Evolutionary conservation across 805 yeast genomes (phyloP), one percentile per base, ranked within the genome.

Genomic region (Wickerhamomyces strasburgensis): DNA sequence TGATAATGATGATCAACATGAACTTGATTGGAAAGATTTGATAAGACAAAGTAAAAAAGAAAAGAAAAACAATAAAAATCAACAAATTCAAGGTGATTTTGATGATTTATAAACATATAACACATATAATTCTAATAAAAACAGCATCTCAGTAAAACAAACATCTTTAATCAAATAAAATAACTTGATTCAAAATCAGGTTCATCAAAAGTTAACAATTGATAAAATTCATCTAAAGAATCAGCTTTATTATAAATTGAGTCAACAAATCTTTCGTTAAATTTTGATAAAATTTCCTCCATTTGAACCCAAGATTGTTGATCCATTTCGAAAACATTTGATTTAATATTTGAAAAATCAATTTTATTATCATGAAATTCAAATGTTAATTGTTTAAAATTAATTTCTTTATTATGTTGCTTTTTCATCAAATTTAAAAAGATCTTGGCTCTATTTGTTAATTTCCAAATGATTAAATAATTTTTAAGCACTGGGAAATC

Each of bases 11-110:
- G 75, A 66, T 11, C 59, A 53, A 11, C 61, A 56, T n/a, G 80
- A 72, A 34, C 61, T 66, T 29, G 98, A 93, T 61, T 93, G 98
- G 98, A 93, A 93, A 61, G 89, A 83, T 21, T 52, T 81, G 17
- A 82, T 90, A 1, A 64, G 75, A 44, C 72, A 73, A 33, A 78
- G 70, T 43, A 89, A 86, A 56, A 77, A 70, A 58, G 67, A 67
- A 46, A 81, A 78, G 57, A 60, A 58, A 16, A 46, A 19, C 33
- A 39, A 37, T 26, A 47, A 46, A n/a, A 47, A 51, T 26, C 65
- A 57, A 10, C 65, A 57, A 6, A 52, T 74, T 29, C 75, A 69
- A 51, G 83, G 84, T 2, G 64, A 68, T 29, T 85, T 85, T 60
- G 88, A 80, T 50, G 80, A 67, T 49, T 48, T 75, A 41, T 76